Evolutionary conservation across 257 asterid species (phyloP), one percentile per base, ranked within the genome.

Genomic region (Penstemon davidsonii): DNA sequence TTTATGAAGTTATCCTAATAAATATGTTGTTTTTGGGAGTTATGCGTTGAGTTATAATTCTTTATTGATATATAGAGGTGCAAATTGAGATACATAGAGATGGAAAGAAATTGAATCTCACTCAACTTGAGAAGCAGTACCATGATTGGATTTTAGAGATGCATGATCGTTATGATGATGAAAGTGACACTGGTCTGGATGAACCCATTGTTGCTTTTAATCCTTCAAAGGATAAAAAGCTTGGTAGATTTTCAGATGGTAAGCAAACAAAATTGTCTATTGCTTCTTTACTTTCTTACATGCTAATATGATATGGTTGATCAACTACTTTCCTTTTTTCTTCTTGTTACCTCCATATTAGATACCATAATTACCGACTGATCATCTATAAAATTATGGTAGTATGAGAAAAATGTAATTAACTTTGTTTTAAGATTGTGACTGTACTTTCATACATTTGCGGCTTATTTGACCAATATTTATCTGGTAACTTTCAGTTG

Each of bases 91-190:
- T 86, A 52, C 1, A 1, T 6, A 81, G 70, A 73, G 87, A 83
- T 60, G 88, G 83, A 56, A 84, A 81, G 64, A 66, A 72, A 43
- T 46, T 90, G 77, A 64, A 67, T 56, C 78, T 80, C 38, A 3
- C 66, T n/a, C 82, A 83, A 70, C 80, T 87, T 60, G 94, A 86
- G 71, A 87, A 80, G 77, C 80, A 58, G 45, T 90, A 86, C 55
- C 62, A 68, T 36, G 91, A 75, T 0, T 90, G 97, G 97, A 51
- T 87, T 73, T 11, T 70, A 49, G 73, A 75, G 37, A 87, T 90
- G 94, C 97, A 90, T 63, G 78, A 55, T 13, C 72, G 5, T 4
- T 86, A 80, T 74, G 96, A 90, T 41, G 82, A 67, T 64, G 96
- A 87, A 70, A 67, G 70, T 63, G 83, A 70, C 66, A 42, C 75